Conservation (phyloP, 495 filamentous ascomycete species). For the Talaromyces adpressus region DNA sequence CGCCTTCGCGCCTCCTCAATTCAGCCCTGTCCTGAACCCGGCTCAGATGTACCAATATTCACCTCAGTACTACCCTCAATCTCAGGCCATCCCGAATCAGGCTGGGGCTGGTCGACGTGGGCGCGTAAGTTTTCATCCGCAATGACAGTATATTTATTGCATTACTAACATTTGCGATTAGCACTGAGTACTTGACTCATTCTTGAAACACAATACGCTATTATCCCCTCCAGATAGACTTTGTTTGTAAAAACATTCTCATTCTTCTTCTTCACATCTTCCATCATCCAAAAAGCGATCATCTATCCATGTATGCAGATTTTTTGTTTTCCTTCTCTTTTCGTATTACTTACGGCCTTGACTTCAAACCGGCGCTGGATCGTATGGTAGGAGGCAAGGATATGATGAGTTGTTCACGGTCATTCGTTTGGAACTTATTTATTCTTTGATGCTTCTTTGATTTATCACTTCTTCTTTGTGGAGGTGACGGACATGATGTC, state of each 20-base stretch:
- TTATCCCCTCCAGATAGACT: slow-evolving; percentile 24
- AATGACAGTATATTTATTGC: not conserved
- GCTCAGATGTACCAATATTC: slow-evolving; percentile 48
- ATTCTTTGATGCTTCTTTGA: not conserved
- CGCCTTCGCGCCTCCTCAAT: slow-evolving; percentile 37
- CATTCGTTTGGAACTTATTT: slow-evolving; percentile 6
- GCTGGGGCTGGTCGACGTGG: slow-evolving; percentile 42
- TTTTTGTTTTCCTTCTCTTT: not conserved
- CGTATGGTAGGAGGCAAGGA: slow-evolving; percentile 27
- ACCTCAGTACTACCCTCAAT: slow-evolving; percentile 41
- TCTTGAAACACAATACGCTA: slow-evolving; percentile 20
- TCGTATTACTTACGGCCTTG: slow-evolving; percentile 19
- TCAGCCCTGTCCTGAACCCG: slow-evolving; percentile 39
- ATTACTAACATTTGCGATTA: slow-evolving; percentile 20
- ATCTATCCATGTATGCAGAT: slow-evolving; percentile 9
- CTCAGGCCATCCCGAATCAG: slow-evolving; percentile 39
- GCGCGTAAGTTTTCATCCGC: slow-evolving; percentile 29
- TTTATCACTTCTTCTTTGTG: not conserved
- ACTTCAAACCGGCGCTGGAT: slow-evolving; percentile 40
- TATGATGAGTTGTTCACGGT: slow-evolving; percentile 10
- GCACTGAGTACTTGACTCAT: slow-evolving; percentile 12
- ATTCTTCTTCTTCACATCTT: slow-evolving; percentile 14
- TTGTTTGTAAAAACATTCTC: slow-evolving; percentile 34
- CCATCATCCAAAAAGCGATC: slow-evolving; percentile 9
- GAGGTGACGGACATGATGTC: not conserved